Conservation (phyloP, 2,329 filamentous ascomycete genomes). For the Aureobasidium sp. region DNA sequence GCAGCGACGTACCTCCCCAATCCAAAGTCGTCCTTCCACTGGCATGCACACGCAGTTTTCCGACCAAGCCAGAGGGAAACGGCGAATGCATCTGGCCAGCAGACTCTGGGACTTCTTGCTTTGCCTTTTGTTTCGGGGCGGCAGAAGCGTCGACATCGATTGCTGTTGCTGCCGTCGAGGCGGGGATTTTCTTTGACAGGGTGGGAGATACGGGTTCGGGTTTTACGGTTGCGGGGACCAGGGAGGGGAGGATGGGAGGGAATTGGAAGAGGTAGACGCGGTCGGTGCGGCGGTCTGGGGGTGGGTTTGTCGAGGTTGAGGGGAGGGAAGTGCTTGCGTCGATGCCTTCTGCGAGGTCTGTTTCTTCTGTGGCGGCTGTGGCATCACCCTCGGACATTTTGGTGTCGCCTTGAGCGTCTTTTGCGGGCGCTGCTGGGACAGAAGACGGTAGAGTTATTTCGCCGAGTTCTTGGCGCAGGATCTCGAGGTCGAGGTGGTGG, state of each 20-base stretch:
- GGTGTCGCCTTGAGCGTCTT: slow-evolving; percentile 37
- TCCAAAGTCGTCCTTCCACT: slow-evolving; percentile 56
- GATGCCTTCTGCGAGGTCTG: slow-evolving; percentile 14
- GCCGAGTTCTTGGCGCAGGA: slow-evolving; percentile 43
- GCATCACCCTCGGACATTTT: slow-evolving; percentile 26
- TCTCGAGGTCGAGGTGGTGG: slow-evolving; percentile 39
- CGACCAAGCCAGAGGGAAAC: slow-evolving; percentile 42
- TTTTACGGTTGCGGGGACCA: slow-evolving; percentile 31
- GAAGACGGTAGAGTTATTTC: slow-evolving; percentile 24
- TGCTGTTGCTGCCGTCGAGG: background rate
- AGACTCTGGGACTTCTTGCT: slow-evolving; percentile 21
- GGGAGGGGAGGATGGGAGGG: slow-evolving; percentile 54
- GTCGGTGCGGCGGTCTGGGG: slow-evolving; percentile 40
- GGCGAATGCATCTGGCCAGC: slow-evolving; percentile 23
- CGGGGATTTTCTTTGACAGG: slow-evolving; percentile 3
- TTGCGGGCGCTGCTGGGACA: background rate
- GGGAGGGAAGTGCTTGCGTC: background rate
- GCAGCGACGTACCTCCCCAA: slow-evolving; percentile 56
- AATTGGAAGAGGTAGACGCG: slow-evolving; percentile 59
- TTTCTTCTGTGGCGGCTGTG: slow-evolving; percentile 14
- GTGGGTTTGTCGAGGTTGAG: background rate
- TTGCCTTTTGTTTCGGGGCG: slow-evolving; percentile 20
- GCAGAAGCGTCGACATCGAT: slow-evolving; percentile 6
- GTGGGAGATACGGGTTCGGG: slow-evolving; percentile 18
- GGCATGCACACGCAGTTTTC: slow-evolving; percentile 55